A percentile compares a stretch with the other conserved stretches of the same genome.
phyloP scores from a whole-genome alignment of 139 green algal genomes.

The Coelastrella sp. region DNA sequence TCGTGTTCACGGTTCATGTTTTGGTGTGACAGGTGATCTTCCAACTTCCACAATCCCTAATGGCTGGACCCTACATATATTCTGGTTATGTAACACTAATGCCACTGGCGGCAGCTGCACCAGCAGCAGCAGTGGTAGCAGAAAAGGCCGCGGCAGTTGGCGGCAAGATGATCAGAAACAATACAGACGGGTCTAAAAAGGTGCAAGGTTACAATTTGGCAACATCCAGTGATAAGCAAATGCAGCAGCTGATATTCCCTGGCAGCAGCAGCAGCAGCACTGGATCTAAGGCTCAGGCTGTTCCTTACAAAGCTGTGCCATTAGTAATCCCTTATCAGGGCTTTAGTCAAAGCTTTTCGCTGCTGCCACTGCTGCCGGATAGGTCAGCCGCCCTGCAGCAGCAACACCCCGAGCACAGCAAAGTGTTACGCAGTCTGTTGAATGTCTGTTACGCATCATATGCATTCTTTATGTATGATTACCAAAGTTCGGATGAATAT shows the following conservation, averaged over 20 bases:
- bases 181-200: too few relatives aligned
- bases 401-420: too few relatives aligned
- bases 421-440: neutral
- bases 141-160: neutral
- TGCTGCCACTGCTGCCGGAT: neutral
- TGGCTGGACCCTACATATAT: neutral
- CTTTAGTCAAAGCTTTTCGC: neutral
- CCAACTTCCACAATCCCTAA: neutral
- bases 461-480: too few relatives aligned
- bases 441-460: neutral
- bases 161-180: too few relatives aligned
- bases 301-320: neutral
- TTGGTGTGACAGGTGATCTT: neutral
- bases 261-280: too few relatives aligned
- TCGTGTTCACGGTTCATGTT: too few relatives aligned
- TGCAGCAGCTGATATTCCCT: neutral
- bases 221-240: neutral
- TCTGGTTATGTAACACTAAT: neutral
- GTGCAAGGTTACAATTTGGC: too few relatives aligned
- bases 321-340: conserved; percentile 20
- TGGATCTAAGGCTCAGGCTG: too few relatives aligned
- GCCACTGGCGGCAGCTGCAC: neutral
- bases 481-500: too few relatives aligned
- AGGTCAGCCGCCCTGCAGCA: too few relatives aligned
- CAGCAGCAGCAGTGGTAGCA: neutral